Evolutionary conservation across 192 early-diverging fungal genomes (phyloP), one percentile per base, ranked within the genome.

Genomic region (Globomyces pollinis-pini): DNA sequence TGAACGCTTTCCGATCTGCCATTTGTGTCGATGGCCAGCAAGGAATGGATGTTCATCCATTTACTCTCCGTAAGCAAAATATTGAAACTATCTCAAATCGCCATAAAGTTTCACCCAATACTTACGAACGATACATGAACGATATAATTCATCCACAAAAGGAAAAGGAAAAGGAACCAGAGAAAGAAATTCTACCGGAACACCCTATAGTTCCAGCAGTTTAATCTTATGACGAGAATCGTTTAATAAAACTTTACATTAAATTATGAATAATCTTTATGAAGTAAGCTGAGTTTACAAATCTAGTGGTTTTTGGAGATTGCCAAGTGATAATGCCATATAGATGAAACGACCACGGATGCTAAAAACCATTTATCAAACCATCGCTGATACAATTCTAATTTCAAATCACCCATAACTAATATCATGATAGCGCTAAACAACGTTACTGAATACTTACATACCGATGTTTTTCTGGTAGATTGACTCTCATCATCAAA

Each of bases 321-420:
- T n/a, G n/a, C n/a, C n/a, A n/a, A n/a, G n/a, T n/a, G n/a, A 26
- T 47, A 55, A 23, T 55, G 53, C 7, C 21, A 35, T 5, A 55
- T 21, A 4, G 53, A 24, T 23, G 53, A 55, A 26, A 55, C 20
- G 8, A 55, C 21, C 2, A 55, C 35, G 7, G 53, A 55, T 23
- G 33, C n/a, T 21, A 55, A 16, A n/a, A 55, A 55, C 53, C 53
- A 55, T 11, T 23, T 6, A 70, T 98, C 94, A 55, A 91, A 93
- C 94, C 93, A 95, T 44, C 84, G 85, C 62, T 89, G 85, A 69
- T 91, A 98, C 64, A 90, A 95, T 65, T 88, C 75, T 58, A 95
- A 92, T 47, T 93, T 88, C 13, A 93, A 83, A 11, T 84, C 74
- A 23, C 86, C 87, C 51, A 95, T 66, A 0, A 90, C 83, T 9